Conservation (phyloP, 768 basidiomycete species). For the Pleurotus cornucopiae region DNA sequence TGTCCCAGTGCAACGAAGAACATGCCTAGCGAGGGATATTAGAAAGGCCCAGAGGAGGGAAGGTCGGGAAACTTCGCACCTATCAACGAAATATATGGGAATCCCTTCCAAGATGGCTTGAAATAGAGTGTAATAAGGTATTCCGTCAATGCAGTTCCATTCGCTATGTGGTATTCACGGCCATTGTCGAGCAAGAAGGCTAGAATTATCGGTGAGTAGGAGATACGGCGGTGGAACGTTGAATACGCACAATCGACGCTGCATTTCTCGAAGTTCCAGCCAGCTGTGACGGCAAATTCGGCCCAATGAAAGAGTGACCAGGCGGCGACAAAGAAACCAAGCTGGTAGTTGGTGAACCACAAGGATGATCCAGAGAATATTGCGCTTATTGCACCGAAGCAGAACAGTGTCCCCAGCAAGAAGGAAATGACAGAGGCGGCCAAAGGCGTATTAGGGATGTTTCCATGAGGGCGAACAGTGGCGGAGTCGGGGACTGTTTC, state of each 20-base stretch:
- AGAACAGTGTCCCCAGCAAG: conserved; percentile 71
- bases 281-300: conserved; percentile 93
- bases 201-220: conserved; percentile 23
- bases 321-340: conserved; percentile 79
- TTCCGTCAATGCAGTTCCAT: conserved; percentile 73
- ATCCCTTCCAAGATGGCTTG: conserved; percentile 57
- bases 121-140: conserved; percentile 71
- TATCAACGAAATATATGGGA: conserved; percentile 50
- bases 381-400: conserved; percentile 44
- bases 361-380: conserved; percentile 36
- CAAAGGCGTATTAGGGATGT: conserved; percentile 88
- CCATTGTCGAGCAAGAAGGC: conserved; percentile 96
- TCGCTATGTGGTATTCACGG: conserved; percentile 77
- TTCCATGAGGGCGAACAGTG: conserved; percentile 38
- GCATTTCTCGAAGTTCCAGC: conserved; percentile 92
- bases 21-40: conserved; percentile 45
- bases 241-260: conserved; percentile 81
- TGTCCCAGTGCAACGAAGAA: conserved; percentile 67
- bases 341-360: conserved; percentile 70
- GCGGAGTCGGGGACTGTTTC: conserved; percentile 45
- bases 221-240: neutral
- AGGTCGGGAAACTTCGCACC: conserved; percentile 37
- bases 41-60: neutral
- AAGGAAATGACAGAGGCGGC: conserved; percentile 77
- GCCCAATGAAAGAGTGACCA: conserved; percentile 91